Evolutionary conservation across 148 eudicot genomes (phyloP), one percentile per base, ranked within the genome.

Genomic region (Bassia scoparia): DNA sequence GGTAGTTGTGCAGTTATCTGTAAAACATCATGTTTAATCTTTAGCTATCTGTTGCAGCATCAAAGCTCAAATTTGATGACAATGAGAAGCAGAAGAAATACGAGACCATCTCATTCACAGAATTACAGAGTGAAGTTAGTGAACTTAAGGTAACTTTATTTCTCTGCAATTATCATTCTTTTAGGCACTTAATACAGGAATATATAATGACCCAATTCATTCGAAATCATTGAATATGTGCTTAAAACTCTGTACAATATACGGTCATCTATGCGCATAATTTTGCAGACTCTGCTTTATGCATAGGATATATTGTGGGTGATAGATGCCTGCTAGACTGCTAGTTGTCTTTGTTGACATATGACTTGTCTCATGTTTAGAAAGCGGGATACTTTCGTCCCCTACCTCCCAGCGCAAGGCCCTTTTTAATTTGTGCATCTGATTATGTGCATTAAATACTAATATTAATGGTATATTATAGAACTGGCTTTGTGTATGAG

Each of bases 141-240:
- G 83, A 86, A 73, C 96, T 95, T 61, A 85, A 91, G 99, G 98
- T 95, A 74, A 77, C 30, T 35, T 75, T 65, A 43, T 80, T 12
- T 64, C 63, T 58, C 33, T 35, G 53, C 48, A 70, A 35, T 15
- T 44, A 12, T n/a, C 27, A 24, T 43, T 55, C 24, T 10, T 17
- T 34, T 4, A 17, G 70, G 17, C 33, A 63, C 26, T 9, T n/a
- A 34, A 48, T 73, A 41, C 8, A 41, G 21, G 10, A 21, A 60
- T 13, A 2, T 61, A 54, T 20, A 48, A 21, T 68, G 33, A 60
- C 16, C 29, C 50, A 48, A 35, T 50, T n/a, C n/a, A 18, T 24
- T 50, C 26, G 55, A 73, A 35, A 21, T 56, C 49, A 33, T n/a
- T 21, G 44, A 13, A 30, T 34, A 20, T 46, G 56, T 41, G 31